Percentiles rank a stretch among this genome's conserved stretches.
Conservation (phyloP, 2,329 filamentous ascomycete genomes). For the Salinomyces thailandicus region DNA sequence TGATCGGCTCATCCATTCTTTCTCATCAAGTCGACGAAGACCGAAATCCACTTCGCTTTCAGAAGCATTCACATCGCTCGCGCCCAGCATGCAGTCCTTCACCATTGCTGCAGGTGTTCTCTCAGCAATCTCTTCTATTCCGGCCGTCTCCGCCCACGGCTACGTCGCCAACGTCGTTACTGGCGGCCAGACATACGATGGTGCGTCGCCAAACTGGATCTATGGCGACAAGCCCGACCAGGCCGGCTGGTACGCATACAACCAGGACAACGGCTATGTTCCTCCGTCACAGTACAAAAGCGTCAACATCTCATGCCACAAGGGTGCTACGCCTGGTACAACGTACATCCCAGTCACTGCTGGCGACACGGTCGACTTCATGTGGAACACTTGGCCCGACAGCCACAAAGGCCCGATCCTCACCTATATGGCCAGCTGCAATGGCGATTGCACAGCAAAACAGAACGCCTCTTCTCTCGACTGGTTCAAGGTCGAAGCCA, state of each 20-base stretch:
- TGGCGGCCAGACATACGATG: constrained; percentile 37
- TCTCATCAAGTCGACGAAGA: constrained; percentile 1
- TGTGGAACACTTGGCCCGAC: constrained; percentile 57
- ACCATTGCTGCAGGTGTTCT: constrained; percentile 8
- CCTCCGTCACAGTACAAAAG: constrained; percentile 13
- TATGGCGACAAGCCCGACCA: constrained; percentile 28
- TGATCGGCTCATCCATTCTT: constrained; percentile 13
- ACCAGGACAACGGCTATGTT: constrained; percentile 32
- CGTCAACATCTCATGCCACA: constrained; percentile 36
- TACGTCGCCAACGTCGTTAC: constrained; percentile 36
- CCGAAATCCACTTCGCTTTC: no score
- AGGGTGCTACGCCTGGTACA: constrained; percentile 41
- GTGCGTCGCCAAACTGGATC: constrained; percentile 34
- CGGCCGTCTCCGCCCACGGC: constrained; percentile 34
- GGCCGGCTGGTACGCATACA: constrained; percentile 46
- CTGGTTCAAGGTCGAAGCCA: constrained; percentile 56
- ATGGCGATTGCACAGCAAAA: constrained; percentile 41
- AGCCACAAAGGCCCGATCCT: constrained; percentile 55
- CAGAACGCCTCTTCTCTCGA: constrained; percentile 41
- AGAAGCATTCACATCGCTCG: no score
- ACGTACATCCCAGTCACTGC: constrained; percentile 49
- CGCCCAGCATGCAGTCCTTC: constrained; percentile 12
- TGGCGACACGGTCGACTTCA: constrained; percentile 47
- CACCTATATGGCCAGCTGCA: constrained; percentile 52
- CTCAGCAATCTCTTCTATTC: constrained; percentile 9